Conservation (phyloP, 106 monocot genomes). For the Dendrobium officinale region DNA sequence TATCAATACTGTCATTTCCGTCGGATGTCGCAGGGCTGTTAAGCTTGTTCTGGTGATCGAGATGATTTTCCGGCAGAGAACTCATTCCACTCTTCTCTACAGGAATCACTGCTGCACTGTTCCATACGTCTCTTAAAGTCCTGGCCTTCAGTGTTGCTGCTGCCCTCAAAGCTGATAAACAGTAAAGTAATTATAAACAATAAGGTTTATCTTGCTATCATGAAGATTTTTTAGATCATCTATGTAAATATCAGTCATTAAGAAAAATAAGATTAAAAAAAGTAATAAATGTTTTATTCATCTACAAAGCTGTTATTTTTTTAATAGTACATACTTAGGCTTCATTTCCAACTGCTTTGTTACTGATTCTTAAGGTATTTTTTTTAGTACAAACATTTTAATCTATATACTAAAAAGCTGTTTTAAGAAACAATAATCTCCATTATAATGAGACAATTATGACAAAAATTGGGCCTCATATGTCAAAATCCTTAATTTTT, state of each 20-base stretch:
- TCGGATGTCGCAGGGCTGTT: conserved; percentile 2
- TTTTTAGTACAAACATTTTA: too few relatives aligned
- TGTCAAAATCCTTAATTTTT: too few relatives aligned
- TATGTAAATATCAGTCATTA: neutral
- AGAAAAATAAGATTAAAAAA: neutral
- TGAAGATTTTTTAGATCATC: neutral
- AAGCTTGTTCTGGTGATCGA: conserved; percentile 14
- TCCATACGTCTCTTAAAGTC: conserved; percentile 84
- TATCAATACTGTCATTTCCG: conserved; percentile 27
- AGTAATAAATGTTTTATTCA: too few relatives aligned
- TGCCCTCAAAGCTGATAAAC: conserved; percentile 56
- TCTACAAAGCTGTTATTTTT: too few relatives aligned
- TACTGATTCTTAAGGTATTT: too few relatives aligned
- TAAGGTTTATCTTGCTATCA: neutral
- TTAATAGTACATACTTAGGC: too few relatives aligned
- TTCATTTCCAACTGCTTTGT: too few relatives aligned
- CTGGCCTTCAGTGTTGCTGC: conserved; percentile 76
- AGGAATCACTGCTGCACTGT: conserved; percentile 76
- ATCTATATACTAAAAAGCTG: too few relatives aligned
- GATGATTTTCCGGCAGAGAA: conserved; percentile 7
- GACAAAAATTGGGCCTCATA: too few relatives aligned
- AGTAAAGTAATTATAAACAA: neutral
- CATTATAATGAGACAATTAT: too few relatives aligned
- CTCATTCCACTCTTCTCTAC: conserved; percentile 51
- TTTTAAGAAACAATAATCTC: too few relatives aligned